These are phyloP conservation scores for Penicillium bialowiezense DNA, from an alignment of 495 filamentous ascomycete species.

Conservation along the genomic window DNA sequence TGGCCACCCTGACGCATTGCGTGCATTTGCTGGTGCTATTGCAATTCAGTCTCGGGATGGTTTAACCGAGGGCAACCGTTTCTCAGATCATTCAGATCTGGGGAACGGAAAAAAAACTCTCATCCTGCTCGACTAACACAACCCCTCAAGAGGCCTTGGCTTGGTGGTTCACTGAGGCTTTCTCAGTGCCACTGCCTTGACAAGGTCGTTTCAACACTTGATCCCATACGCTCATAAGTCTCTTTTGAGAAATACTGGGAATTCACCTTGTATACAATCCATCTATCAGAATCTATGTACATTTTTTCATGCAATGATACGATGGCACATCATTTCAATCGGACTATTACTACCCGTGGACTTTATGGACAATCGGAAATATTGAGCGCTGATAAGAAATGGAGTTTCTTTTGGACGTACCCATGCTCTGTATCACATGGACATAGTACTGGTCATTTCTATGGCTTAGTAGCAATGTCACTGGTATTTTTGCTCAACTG, in stretches of 20 bases:
- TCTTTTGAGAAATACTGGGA: slow-evolving; percentile 7
- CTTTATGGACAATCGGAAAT: too few species aligned
- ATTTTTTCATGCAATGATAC: neutral
- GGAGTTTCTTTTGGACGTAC: too few species aligned
- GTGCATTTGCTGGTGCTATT: neutral
- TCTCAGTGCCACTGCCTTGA: slow-evolving; percentile 11
- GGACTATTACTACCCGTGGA: too few species aligned
- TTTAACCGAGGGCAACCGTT: neutral
- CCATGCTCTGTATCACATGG: too few species aligned
- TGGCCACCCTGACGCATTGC: neutral
- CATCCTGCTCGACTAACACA: slow-evolving; percentile 11
- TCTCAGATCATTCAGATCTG: neutral
- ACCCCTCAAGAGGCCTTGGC: slow-evolving; percentile 9
- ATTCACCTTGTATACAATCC: slow-evolving; percentile 10
- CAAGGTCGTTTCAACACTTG: slow-evolving; percentile 36
- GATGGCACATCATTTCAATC: too few species aligned
- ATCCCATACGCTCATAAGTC: slow-evolving; percentile 15
- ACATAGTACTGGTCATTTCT: too few species aligned
- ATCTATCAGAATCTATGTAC: slow-evolving; percentile 8
- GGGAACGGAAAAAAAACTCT: slow-evolving; percentile 1
- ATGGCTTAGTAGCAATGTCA: too few species aligned
- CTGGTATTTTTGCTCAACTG: too few species aligned
- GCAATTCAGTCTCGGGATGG: neutral
- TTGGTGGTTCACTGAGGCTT: slow-evolving; percentile 3
- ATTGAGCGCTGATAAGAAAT: too few species aligned